Evolutionary conservation across 2,329 filamentous ascomycete genomes (phyloP), one percentile per base, ranked within the genome.

Genomic region (Colletotrichum gloeosporioides): DNA sequence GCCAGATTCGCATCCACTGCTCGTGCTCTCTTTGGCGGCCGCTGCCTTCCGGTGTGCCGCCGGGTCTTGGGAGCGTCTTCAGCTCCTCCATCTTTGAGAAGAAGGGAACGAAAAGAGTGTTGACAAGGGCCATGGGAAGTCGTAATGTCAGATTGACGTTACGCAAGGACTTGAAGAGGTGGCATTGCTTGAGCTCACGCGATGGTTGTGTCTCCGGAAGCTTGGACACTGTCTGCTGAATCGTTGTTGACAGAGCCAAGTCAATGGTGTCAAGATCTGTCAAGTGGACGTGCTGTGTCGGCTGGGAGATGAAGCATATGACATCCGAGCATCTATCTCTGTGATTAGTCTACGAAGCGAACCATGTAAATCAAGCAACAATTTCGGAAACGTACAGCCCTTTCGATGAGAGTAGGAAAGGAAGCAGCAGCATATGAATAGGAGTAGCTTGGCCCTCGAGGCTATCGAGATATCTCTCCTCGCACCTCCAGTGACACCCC

Each of bases 1-100:
- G 55, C 55, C 55, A 61, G 12, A 61, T 61, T 6, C 55, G 55
- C 55, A 32, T 61, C 55, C 55, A 61, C 27, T 61, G 55, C 6
- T 31, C 55, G 29, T 61, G 27, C 29, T 29, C 25, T 27, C 22
- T 12, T 31, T 18, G 27, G 55, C 25, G 9, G 12, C 55, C 55
- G 55, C 55, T 61, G 15, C 12, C 15, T 7, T 61, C 55, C 15
- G 18, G 22, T 6, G 25, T 31, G 22, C 22, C 55, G 29, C 15
- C 27, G 18, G 55, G 55, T 61, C 55, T 61, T 18, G 55, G 55
- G 12, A 25, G 55, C 18, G 4, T n/a, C 8, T n/a, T 5, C 25
- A 12, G 22, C 49, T 55, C 6, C 15, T 22, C 10, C 9, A 22
- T 4, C 49, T 25, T 25, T 22, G 8, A 27, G 8, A n/a, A 27